Conservation (phyloP, 352 stramenopile genomes). For the Globisporangium viniferum region DNA sequence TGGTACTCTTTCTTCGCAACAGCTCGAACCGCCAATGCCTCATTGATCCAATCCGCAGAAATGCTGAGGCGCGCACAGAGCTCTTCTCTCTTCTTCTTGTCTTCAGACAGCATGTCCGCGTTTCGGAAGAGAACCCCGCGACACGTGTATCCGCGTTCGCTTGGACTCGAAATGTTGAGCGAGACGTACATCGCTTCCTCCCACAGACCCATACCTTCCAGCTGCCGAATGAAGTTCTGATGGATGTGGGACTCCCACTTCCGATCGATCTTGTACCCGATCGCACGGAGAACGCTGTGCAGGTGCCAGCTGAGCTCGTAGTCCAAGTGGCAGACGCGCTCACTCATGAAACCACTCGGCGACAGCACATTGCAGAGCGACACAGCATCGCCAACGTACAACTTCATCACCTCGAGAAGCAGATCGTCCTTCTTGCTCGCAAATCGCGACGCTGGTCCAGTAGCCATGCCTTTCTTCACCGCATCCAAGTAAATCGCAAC, state of each 20-base stretch:
- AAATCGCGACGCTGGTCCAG: constrained; percentile 32
- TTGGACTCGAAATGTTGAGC: constrained; percentile 61
- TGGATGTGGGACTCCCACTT: constrained; percentile 79
- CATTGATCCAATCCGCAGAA: constrained; percentile 65
- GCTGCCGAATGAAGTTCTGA: constrained; percentile 78
- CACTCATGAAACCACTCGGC: constrained; percentile 46
- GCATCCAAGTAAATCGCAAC: constrained; percentile 39
- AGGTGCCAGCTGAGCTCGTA: constrained; percentile 82
- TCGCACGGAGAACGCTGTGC: constrained; percentile 61
- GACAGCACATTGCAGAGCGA: constrained; percentile 62
- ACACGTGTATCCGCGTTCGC: constrained; percentile 55
- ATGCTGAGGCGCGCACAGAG: constrained; percentile 47
- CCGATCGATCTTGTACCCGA: constrained; percentile 71
- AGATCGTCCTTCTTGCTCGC: constrained; percentile 47
- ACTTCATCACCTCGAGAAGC: constrained; percentile 69
- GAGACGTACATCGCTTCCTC: constrained; percentile 76
- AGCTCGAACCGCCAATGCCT: constrained; percentile 58
- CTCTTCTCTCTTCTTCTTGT: constrained; percentile 38
- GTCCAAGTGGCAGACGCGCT: constrained; percentile 40
- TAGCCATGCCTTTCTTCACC: constrained; percentile 39
- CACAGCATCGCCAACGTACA: constrained; percentile 49
- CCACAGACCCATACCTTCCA: constrained; percentile 64
- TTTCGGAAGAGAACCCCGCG: constrained; percentile 67
- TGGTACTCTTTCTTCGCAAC: constrained; percentile 45
- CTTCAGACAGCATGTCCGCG: constrained; percentile 42